A percentile compares a stretch with the other conserved stretches of the same genome.
Conservation (phyloP, 257 asterid genomes). For the Fraxinus americana region DNA sequence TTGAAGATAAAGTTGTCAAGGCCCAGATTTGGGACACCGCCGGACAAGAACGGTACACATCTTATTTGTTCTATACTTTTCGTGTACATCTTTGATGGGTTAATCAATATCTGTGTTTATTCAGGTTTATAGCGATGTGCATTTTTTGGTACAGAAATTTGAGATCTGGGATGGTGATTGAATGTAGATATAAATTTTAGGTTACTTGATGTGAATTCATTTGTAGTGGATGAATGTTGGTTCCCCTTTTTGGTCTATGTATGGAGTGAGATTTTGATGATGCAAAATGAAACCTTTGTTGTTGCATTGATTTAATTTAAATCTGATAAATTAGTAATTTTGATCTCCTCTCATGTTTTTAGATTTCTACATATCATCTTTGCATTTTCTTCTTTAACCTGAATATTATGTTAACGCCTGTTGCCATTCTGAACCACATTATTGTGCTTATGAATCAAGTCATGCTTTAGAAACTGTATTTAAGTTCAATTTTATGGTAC, state of each 20-base stretch:
- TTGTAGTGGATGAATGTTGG: not conserved
- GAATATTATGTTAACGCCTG: no score
- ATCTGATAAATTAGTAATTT: not conserved
- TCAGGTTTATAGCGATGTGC: not conserved
- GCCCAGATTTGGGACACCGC: slow-evolving; percentile 79
- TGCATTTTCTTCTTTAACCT: not conserved
- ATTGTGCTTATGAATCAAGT: not conserved
- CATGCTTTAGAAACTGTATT: not conserved
- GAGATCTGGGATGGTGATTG: slow-evolving; percentile 30
- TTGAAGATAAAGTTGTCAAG: slow-evolving; percentile 59
- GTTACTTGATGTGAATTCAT: not conserved
- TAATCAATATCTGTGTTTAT: not conserved
- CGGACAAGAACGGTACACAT: slow-evolving; percentile 53
- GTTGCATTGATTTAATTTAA: no score
- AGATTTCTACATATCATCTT: not conserved
- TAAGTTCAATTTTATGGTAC: not conserved
- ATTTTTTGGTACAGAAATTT: not conserved
- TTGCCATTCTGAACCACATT: not conserved
- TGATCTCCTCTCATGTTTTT: not conserved
- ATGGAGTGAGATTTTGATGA: not conserved
- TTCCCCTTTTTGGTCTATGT: not conserved
- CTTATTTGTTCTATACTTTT: not conserved
- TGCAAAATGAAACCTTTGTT: not conserved
- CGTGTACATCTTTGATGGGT: not conserved
- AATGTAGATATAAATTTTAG: not conserved